Evolutionary conservation across 1,284 basidiomycete species (phyloP), one percentile per base, ranked within the genome.

Genomic region (Heterobasidion irregulare): DNA sequence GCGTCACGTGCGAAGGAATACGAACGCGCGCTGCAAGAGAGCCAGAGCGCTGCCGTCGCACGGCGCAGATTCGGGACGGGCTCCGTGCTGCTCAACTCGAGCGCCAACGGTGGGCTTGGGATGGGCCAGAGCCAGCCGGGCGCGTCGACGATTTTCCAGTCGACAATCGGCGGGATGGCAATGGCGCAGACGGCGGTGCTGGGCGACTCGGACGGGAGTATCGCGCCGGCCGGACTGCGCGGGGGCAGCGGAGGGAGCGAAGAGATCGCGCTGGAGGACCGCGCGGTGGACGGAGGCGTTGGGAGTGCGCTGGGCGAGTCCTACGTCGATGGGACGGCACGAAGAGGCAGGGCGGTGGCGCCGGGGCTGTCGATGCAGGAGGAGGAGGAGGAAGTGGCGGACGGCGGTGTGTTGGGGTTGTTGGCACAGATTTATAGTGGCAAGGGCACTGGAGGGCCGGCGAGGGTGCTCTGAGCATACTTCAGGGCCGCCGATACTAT

Each of bases 401-500:
- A 77, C 60, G 75, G 79, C 1, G 90, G 89, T 15, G 84, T 92
- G 59, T 70, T 92, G 57, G 86, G 84, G 34, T 64, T 92, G 61
- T 65, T 92, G 61, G 83, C 85, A 41, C 84, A 91, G 71, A 91
- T 92, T 52, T 92, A 92, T 55, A 61, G 53, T 66, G 83, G 80
- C 54, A 75, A 80, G 56, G 77, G 56, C 9, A 26, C 52, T 15
- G 34, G 34, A 35, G 19, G 19, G 12, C 19, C 19, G 15, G 43
- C 41, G n/a, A 32, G 52, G n/a, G 52, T 53, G 41, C 15, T 53
- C 43, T 53, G 12, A 45, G 16, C 41, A 44, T 44, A 5, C 26
- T 26, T 26, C 26, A 26, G 26, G 26, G 26, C 26, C 26, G 26
- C 26, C 26, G 6, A 26, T 26, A 6, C 26, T 26, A 18, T 18